phyloP scores from a whole-genome alignment of 140 eudicot genomes.

The Flaveria floridana region DNA sequence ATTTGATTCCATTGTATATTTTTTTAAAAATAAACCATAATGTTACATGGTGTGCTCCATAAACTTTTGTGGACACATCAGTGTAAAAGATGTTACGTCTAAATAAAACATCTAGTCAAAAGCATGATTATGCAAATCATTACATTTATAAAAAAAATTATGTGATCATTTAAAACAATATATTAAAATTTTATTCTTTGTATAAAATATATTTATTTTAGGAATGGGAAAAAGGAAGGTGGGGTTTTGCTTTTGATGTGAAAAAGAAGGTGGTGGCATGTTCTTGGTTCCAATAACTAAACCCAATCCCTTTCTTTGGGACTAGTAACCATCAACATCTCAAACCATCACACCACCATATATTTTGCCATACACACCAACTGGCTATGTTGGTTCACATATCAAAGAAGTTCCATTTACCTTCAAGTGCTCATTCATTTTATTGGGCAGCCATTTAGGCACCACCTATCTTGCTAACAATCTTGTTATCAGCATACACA shows the following conservation, averaged over 20 bases:
- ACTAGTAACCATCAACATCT: constrained; percentile 27
- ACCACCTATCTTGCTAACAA: no score
- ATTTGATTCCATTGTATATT: no score
- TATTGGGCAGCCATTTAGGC: no score
- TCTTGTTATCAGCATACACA: no score
- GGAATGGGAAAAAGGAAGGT: constrained; percentile 20
- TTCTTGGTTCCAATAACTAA: constrained; percentile 13
- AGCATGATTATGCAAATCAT: not conserved
- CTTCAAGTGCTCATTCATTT: no score
- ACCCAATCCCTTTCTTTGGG: constrained; percentile 27
- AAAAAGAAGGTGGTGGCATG: constrained; percentile 20
- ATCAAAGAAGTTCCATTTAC: no score
- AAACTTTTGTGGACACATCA: no score
- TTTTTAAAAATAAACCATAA: no score
- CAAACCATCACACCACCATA: constrained; percentile 6
- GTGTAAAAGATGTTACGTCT: no score
- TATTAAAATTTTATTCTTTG: not conserved
- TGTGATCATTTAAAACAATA: not conserved
- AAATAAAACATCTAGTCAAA: not conserved
- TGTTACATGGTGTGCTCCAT: no score
- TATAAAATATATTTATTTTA: not conserved
- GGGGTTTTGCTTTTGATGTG: constrained; percentile 29
- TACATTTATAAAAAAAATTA: not conserved
- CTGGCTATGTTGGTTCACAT: no score
- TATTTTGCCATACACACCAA: no score